Evolutionary conservation across 108 stramenopile species (phyloP), one percentile per base, ranked within the genome.

Genomic region (Cyclotella choctawhatcheeana): DNA sequence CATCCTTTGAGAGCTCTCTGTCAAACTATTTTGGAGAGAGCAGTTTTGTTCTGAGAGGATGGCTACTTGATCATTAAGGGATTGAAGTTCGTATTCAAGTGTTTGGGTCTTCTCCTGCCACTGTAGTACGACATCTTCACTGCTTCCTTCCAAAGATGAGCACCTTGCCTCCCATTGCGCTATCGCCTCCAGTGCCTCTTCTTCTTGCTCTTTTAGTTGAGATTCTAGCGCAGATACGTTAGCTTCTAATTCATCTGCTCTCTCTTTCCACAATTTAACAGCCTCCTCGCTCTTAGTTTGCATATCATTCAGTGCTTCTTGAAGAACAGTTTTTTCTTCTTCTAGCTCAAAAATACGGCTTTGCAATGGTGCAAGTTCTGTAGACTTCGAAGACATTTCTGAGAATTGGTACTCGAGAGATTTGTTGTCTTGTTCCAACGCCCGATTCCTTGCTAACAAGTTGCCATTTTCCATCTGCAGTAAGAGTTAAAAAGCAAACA

Each of bases 161-260:
- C 60, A 85, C 20, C 78, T 40, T 30, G 52, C 58, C 58, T 87
- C 80, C 88, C 87, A 89, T 60, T 78, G 64, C 10, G 71, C 73
- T 55, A 92, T 88, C 0, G 80, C 86, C 18, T 79, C 76, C n/a
- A 74, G 44, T 14, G 88, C 86, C 59, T 88, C 91, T 14, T 78
- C 64, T 50, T 86, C 78, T 67, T 86, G 86, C 25, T 81, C 77
- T 50, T 69, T 50, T 24, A 89, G 45, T 56, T 86, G 77, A 13
- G 47, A 40, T 62, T 85, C 62, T 21, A 89, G 34, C 0, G 76
- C 77, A 27, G 67, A 30, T 12, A 89, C 35, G 52, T 32, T 71
- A 1, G 72, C 29, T 64, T 88, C 81, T 26, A 86, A 35, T 30
- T 32, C 58, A 31, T 83, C 66, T 24, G 53, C 32, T 17, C 61